Conservation (phyloP, 1,284 basidiomycete genomes). For the Acaromyces ingoldii region DNA sequence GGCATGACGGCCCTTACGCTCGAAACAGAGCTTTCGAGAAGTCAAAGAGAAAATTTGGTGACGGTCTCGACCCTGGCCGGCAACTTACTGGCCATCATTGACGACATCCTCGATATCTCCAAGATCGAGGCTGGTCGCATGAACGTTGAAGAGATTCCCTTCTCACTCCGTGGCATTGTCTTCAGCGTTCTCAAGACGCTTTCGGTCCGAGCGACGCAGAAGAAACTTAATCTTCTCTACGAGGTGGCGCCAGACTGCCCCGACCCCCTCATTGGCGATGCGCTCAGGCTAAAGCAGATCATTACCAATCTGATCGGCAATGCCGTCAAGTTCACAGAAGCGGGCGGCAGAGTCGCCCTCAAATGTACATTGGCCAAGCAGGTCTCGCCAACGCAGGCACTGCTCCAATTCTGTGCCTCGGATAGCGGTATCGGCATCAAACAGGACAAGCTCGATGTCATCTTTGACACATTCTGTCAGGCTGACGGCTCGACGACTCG, state of each 20-base stretch:
- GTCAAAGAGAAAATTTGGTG: slow-evolving; percentile 88
- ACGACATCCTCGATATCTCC: slow-evolving; percentile 51
- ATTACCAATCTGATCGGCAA: slow-evolving; percentile 48
- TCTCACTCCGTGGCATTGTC: slow-evolving; percentile 92
- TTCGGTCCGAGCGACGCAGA: slow-evolving; percentile 94
- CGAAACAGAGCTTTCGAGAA: slow-evolving; percentile 81
- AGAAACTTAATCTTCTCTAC: slow-evolving; percentile 93
- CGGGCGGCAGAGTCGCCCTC: slow-evolving; percentile 83
- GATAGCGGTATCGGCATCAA: slow-evolving; percentile 99
- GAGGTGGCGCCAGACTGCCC: slow-evolving; percentile 94
- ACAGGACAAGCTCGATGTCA: slow-evolving; percentile 95
- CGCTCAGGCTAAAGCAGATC: slow-evolving; percentile 62
- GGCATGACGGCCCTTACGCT: slow-evolving; percentile 98
- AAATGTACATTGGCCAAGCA: slow-evolving; percentile 68
- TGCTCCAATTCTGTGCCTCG: slow-evolving; percentile 92
- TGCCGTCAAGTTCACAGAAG: slow-evolving; percentile 67
- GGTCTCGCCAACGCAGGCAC: slow-evolving; percentile 68
- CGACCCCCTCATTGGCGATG: slow-evolving; percentile 94
- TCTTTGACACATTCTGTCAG: slow-evolving; percentile 99
- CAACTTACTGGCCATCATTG: slow-evolving; percentile 87
- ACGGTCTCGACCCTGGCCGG: slow-evolving; percentile 92
- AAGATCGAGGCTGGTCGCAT: slow-evolving; percentile 84
- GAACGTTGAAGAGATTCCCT: slow-evolving; percentile 98
- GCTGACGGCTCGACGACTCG: slow-evolving; percentile 68
- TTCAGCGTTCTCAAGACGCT: slow-evolving; percentile 98